A percentile compares a stretch with the other conserved stretches of the same genome.
Conservation (phyloP, 306 rosid genomes). For the Vachellia collinsii region DNA sequence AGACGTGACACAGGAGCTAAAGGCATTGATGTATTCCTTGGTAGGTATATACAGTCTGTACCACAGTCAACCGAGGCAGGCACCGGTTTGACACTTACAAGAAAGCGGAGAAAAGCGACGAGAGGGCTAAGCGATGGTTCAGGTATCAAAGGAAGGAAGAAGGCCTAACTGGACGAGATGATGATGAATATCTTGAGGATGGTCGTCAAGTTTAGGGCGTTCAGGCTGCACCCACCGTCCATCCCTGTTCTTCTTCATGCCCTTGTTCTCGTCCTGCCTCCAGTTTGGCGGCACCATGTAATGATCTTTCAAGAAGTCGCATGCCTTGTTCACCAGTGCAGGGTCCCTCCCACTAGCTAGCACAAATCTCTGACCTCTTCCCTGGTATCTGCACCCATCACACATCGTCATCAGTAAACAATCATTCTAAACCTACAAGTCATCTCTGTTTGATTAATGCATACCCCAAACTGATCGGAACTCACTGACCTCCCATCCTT, state of each 20-base stretch:
- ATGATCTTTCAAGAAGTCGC: constrained; percentile 80
- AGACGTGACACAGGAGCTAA: not conserved
- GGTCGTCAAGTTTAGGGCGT: constrained; percentile 64
- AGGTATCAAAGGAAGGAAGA: constrained; percentile 27
- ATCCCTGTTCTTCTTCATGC: constrained; percentile 66
- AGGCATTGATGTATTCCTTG: not conserved
- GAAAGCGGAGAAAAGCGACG: not conserved
- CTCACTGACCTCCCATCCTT: not conserved
- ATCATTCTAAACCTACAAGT: not conserved
- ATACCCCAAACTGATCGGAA: not conserved
- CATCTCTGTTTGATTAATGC: not conserved
- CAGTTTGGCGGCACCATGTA: constrained; percentile 82
- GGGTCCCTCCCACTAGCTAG: constrained; percentile 84
- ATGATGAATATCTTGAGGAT: constrained; percentile 58
- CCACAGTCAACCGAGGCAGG: not conserved
- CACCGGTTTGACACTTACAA: not conserved
- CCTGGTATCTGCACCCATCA: constrained; percentile 66
- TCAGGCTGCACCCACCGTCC: constrained; percentile 90
- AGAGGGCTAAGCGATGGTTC: not conserved
- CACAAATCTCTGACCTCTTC: constrained; percentile 70
- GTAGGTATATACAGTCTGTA: not conserved
- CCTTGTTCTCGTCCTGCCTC: constrained; percentile 86
- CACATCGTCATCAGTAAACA: not conserved
- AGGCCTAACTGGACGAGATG: constrained; percentile 58
- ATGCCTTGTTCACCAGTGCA: constrained; percentile 77